Base-by-base conservation (phyloP, 2,329 filamentous ascomycete species). In the Aphanoascus verrucosus region DNA sequence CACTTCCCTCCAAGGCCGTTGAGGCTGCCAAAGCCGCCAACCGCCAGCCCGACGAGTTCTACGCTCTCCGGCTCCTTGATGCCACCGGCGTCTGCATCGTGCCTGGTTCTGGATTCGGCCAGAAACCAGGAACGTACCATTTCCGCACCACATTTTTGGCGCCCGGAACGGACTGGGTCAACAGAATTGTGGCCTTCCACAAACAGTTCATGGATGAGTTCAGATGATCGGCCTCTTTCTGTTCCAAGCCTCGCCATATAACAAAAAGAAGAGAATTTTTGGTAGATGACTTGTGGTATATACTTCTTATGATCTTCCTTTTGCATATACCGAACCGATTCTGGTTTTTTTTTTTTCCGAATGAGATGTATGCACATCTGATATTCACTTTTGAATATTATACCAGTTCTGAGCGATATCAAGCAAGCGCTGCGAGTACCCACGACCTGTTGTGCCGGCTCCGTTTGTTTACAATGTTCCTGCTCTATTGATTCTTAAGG, bases 71-170 rank as follows among this genome's bases (percentile, higher is more conserved):
- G 57, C 77, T 98, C 64, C 85, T 98, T 57, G 90, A 98, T 68
- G 85, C 88, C 1, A 98, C 93, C 0, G 93, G 93, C 56, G 85
- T 98, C 55, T 98, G 93, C 64, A 86, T 96, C 52, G 89, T 98
- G 1, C 85, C 93, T 1, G 93, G 93, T 43, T 85, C 82, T 54
- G 93, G 93, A 0, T 98, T 98, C 66, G 93, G 93, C 5, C 93
- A 98, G 76, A 90, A 85, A 72, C 86, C 93, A 64, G 85, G 84
- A 63, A 93, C 87, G 0, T 76, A 93, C 64, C 93, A 98, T 74
- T 94, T 98, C 79, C 79, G 93, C 58, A 98, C 93, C 3, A 98
- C 93, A 0, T 98, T 98, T 78, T 75, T 98, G 40, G 91, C 93
- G 0, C 93, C 93, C 0, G 93, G 93, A 12, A 97, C 91, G 1